Evolutionary conservation across 495 filamentous ascomycete genomes (phyloP), one percentile per base, ranked within the genome.

Genomic region (Xylaria flabelliformis): DNA sequence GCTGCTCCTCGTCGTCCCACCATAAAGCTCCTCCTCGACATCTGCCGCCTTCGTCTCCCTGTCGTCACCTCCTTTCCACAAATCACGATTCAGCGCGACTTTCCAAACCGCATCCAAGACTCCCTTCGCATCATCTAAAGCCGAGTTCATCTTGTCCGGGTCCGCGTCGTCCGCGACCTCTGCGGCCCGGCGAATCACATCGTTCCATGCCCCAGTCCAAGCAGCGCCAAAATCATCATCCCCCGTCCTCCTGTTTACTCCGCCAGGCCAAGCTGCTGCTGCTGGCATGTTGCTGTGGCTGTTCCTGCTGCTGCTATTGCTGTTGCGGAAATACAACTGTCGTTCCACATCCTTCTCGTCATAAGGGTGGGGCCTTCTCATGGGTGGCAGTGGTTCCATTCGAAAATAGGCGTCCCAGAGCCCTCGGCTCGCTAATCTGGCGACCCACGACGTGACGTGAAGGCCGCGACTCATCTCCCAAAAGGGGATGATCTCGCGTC

Each of bases 401-500:
- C 29, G 39, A 15, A 78, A 79, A 39, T 74, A 79, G 10, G 77
- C 58, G 19, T 55, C 63, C 77, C 76, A 78, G 59, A 78, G 76
- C 1, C 73, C 70, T 32, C 61, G 65, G 1, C 36, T 44, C 8
- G 59, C 76, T 4, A 79, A 21, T 0, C 36, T 44, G 24, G 39
- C n/a, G 2, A 73, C 70, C 77, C 77, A 78, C 15, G 67, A 21
- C 13, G 39, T 46, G 21, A 78, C 64, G 24, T 68, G 29, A 34
- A 53, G 24, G 53, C 44, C 64, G 26, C 7, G 63, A 12, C 4
- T 55, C 10, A 15, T 50, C 15, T 77, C 75, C 41, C 63, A 50
- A n/a, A 61, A 61, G 7, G 34, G 32, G 58, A 39, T 10, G 17
- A 7, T 7, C 58, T 61, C 58, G 24, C 58, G 32, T 13, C 53